Evolutionary conservation across 2,329 filamentous ascomycete species (phyloP), one percentile per base, ranked within the genome.

Genomic region (Lecanicillium sp.): DNA sequence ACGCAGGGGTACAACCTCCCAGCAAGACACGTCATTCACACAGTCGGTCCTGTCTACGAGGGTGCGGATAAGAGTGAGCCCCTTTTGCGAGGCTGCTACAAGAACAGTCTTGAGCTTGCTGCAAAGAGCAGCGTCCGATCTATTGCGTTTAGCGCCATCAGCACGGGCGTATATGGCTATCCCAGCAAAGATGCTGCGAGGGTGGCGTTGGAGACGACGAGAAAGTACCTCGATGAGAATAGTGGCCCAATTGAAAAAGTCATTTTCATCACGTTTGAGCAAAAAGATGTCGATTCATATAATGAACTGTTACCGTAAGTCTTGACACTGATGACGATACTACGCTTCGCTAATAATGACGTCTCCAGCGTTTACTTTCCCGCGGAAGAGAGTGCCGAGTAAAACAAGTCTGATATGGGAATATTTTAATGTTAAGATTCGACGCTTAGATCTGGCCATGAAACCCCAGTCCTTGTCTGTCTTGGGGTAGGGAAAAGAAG

Each of bases 151-250:
- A 78, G 81, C 29, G 82, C 78, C 15, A 72, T 96, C 43, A 94
- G 88, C 54, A 95, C 90, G 1, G 92, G 90, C 1, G 59, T 95
- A 2, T 96, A 95, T 55, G 86, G 86, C 1, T 96, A 94, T 55
- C 90, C 90, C 0, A 84, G 77, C 49, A 46, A 55, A 1, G 72
- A 80, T 29, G 92, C 90, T 1, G 86, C 87, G 0, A 58, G 68
- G n/a, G 71, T 82, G 9, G 92, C 87, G 2, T 70, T 83, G 37
- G 65, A 71, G 22, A 60, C 73, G 1, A 71, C 80, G 9, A 68
- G 71, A 39, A 54, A 62, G 27, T 81, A 77, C 44, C 51, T 82
- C n/a, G 66, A 70, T 14, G 55, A 60, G 4, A 49, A 65, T 4
- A 51, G 65, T 11, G 67, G 65, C 2, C 41, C 53, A 16, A 72